Conservation (phyloP, 139 green algal genomes). For the Chlorella sp. region DNA sequence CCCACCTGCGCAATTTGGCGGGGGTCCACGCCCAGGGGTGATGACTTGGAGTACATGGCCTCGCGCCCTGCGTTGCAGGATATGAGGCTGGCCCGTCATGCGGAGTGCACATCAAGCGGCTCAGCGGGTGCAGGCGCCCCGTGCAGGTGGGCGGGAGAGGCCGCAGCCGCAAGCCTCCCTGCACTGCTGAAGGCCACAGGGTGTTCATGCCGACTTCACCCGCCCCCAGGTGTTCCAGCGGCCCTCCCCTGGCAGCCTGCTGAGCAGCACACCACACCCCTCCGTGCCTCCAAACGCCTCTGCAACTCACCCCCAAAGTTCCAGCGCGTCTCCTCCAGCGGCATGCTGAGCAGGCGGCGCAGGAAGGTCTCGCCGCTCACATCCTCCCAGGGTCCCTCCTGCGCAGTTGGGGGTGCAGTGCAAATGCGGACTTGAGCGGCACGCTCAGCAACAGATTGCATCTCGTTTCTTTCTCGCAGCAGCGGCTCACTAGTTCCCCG, state of each 20-base stretch:
- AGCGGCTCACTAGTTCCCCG: too few species aligned
- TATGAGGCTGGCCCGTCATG: not conserved
- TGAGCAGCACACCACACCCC: not conserved
- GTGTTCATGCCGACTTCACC: too few species aligned
- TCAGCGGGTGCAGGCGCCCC: too few species aligned
- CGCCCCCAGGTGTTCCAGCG: not conserved
- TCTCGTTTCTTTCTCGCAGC: too few species aligned
- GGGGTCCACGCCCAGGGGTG: slow-evolving; percentile 72
- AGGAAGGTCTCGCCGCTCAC: slow-evolving; percentile 85
- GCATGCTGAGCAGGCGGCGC: slow-evolving; percentile 73
- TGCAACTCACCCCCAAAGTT: slow-evolving; percentile 8
- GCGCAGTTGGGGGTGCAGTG: not conserved
- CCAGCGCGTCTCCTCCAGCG: slow-evolving; percentile 56
- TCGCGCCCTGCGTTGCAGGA: slow-evolving; percentile 5
- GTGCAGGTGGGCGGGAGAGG: too few species aligned
- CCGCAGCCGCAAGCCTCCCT: too few species aligned
- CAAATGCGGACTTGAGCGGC: too few species aligned
- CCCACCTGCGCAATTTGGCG: slow-evolving; percentile 73
- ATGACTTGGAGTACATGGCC: slow-evolving; percentile 1
- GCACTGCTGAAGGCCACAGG: too few species aligned
- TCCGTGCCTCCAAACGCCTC: not conserved
- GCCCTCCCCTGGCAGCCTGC: not conserved
- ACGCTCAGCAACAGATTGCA: too few species aligned
- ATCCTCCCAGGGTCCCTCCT: slow-evolving; percentile 82
- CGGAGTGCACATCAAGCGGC: too few species aligned